Evolutionary conservation across 2,329 filamentous ascomycete genomes (phyloP).

Genomic region (Triangularia verruculosa): DNA sequence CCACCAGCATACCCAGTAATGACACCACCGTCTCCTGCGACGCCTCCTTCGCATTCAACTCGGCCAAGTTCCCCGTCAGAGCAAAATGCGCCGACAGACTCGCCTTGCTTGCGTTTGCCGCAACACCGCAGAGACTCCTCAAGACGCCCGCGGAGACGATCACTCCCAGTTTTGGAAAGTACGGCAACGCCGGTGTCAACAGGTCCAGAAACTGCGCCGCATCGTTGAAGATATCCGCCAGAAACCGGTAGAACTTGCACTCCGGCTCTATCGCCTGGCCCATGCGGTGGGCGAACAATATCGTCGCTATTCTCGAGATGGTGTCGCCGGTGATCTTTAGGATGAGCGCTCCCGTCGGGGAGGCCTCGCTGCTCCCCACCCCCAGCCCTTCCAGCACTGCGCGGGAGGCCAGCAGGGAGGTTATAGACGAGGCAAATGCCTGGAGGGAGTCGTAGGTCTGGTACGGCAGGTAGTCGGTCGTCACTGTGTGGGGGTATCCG

Average conservation of each 20-base stretch:
- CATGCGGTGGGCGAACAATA: conserved; percentile 78
- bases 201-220: conserved; percentile 82
- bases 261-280: conserved; percentile 84
- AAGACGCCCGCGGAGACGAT: conserved; percentile 51
- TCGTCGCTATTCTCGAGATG: conserved; percentile 77
- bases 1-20: conserved; percentile 79
- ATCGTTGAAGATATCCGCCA: conserved; percentile 88
- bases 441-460: conserved; percentile 72
- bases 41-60: conserved; percentile 92
- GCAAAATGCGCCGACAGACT: conserved; percentile 92
- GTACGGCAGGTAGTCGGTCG: conserved; percentile 76
- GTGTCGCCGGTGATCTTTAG: conserved; percentile 81
- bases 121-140: conserved; percentile 75
- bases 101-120: conserved; percentile 85
- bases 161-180: conserved; percentile 47
- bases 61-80: conserved; percentile 78
- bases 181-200: conserved; percentile 69
- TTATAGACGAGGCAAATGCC: conserved; percentile 80
- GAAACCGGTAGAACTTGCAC: conserved; percentile 83
- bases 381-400: conserved; percentile 79
- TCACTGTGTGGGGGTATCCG: conserved; percentile 86
- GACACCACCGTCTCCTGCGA: conserved; percentile 94
- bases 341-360: conserved; percentile 76
- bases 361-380: conserved; percentile 75
- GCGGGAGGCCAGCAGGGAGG: conserved; percentile 72